Conservation (phyloP, 2,329 filamentous ascomycete genomes). For the Sporothrix sp. region DNA sequence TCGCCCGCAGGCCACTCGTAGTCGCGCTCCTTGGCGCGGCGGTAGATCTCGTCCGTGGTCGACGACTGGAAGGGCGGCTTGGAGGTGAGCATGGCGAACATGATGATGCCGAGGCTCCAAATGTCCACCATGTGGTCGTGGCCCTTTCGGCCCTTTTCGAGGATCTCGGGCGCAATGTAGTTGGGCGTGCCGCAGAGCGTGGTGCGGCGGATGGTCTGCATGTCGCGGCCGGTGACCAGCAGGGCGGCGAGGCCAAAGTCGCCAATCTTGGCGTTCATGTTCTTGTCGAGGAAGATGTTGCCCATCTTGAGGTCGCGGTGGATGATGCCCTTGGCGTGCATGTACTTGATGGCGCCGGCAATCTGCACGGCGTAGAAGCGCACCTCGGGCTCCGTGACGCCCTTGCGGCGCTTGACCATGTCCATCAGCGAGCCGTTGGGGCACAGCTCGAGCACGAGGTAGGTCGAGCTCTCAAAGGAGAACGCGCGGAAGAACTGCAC, state of each 20-base stretch:
- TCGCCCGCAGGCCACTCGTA: conserved; percentile 69
- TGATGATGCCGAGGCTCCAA: conserved; percentile 96
- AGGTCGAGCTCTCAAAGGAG: conserved; percentile 79
- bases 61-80: conserved; percentile 94
- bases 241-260: conserved; percentile 94
- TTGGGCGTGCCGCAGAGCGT: conserved; percentile 96
- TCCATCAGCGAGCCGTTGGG: conserved; percentile 95
- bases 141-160: conserved; percentile 87
- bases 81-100: conserved; percentile 95
- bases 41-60: conserved; percentile 79
- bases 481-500: conserved; percentile 94
- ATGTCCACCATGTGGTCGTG: conserved; percentile 98
- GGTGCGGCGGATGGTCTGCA: conserved; percentile 72
- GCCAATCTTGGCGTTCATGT: conserved; percentile 97
- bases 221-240: conserved; percentile 82
- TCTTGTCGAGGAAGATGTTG: conserved; percentile 86
- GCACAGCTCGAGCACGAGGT: conserved; percentile 88
- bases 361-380: conserved; percentile 91
- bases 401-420: conserved; percentile 88
- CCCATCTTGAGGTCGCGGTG: conserved; percentile 97
- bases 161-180: conserved; percentile 93
- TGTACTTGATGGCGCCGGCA: conserved; percentile 93
- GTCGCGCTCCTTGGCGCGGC: conserved; percentile 57
- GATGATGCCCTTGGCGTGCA: conserved; percentile 91
- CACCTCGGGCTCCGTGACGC: conserved; percentile 86